A percentile compares a stretch with the other conserved stretches of the same genome.
Evolutionary conservation across 2,329 filamentous ascomycete genomes (phyloP).

Genomic region (Penicillium polonicum): DNA sequence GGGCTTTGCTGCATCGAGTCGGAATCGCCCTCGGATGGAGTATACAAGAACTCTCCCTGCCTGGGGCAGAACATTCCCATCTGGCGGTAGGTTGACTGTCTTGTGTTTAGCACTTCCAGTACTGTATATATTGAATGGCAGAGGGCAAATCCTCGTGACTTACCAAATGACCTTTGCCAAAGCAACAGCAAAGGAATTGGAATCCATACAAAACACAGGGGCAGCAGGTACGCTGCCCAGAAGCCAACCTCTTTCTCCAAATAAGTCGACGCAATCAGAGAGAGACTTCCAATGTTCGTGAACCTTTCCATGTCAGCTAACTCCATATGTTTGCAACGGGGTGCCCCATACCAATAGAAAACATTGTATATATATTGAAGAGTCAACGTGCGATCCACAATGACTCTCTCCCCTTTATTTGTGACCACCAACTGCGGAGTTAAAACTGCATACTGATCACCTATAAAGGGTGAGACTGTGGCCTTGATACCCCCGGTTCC

Average conservation of each 20-base stretch:
- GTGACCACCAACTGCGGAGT: not conserved
- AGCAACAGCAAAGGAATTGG: not conserved
- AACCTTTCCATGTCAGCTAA: not conserved
- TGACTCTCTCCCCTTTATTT: not conserved
- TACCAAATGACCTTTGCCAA: not conserved
- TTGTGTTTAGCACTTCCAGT: not conserved
- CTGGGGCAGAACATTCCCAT: not conserved
- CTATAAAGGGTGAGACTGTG: not conserved
- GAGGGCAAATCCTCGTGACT: not conserved
- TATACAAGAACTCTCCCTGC: not conserved
- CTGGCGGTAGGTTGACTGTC: not conserved
- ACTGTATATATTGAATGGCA: not conserved
- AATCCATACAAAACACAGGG: not conserved
- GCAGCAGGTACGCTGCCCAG: not conserved
- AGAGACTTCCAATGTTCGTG: not conserved
- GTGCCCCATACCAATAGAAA: not conserved
- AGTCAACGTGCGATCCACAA: not conserved
- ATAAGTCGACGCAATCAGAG: not conserved
- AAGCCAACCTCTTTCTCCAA: not conserved
- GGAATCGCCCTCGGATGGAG: not conserved
- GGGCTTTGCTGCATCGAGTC: not conserved
- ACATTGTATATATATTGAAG: not conserved
- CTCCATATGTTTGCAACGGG: not conserved
- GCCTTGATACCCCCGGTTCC: not conserved
- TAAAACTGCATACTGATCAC: not conserved